A percentile compares a stretch with the other conserved stretches of the same genome.
Evolutionary conservation across 441 rosid genomes (phyloP).

Genomic region (Lepidium campestre): DNA sequence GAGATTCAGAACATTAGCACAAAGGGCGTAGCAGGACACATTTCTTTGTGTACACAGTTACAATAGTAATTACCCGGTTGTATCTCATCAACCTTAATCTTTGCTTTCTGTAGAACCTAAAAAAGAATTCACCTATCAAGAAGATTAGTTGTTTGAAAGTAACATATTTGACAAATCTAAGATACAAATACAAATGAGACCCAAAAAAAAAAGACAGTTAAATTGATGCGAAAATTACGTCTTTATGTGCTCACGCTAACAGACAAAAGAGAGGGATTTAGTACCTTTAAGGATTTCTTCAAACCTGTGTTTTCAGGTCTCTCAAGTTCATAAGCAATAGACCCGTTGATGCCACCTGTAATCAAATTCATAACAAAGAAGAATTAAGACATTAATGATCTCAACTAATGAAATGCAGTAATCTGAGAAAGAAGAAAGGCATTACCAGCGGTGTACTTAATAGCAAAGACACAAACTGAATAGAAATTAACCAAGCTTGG

Average conservation of each 20-base stretch:
- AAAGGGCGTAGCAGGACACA: background rate
- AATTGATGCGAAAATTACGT: background rate
- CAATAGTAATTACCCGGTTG: constrained; percentile 46
- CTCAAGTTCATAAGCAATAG: constrained; percentile 74
- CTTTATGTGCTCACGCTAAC: background rate
- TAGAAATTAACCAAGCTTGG: background rate
- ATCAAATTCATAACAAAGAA: background rate
- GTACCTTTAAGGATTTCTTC: constrained; percentile 74
- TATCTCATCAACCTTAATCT: constrained; percentile 56
- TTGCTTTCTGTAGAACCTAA: constrained; percentile 80
- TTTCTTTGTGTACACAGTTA: constrained; percentile 13
- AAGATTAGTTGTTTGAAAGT: constrained; percentile 28
- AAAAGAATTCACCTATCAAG: constrained; percentile 30
- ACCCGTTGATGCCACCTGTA: constrained; percentile 92
- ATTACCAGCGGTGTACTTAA: background rate
- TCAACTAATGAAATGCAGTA: background rate
- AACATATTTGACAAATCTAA: constrained; percentile 17
- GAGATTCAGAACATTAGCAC: constrained; percentile 25
- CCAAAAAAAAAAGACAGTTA: background rate
- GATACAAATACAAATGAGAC: background rate
- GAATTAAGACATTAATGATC: background rate
- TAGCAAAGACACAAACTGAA: background rate
- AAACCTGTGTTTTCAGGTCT: constrained; percentile 91
- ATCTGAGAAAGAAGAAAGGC: background rate
- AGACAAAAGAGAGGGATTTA: constrained; percentile 14